Evolutionary conservation across 2,329 filamentous ascomycete species (phyloP).

Genomic region (Colletotrichum navitas): DNA sequence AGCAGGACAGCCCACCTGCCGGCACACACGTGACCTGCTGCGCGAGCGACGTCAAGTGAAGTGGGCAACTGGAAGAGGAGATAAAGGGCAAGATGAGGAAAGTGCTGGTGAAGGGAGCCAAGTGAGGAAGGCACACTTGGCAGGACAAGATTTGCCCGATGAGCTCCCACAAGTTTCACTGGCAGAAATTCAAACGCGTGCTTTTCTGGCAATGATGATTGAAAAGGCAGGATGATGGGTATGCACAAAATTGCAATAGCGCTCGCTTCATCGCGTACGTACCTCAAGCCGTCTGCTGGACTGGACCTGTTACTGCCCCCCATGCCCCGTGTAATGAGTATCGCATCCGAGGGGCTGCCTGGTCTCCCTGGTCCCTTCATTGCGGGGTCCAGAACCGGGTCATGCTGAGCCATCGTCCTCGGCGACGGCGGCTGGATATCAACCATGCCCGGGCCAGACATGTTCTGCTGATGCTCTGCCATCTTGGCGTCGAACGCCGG

Average conservation of each 20-base stretch:
- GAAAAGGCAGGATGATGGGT: neutral
- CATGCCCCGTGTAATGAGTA: conserved; percentile 44
- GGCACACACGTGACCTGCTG: neutral
- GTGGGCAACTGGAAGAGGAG: no score
- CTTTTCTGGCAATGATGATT: neutral
- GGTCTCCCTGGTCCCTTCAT: conserved; percentile 40
- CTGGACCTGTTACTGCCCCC: conserved; percentile 41
- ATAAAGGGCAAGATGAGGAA: neutral
- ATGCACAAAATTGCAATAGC: neutral
- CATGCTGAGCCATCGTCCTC: conserved; percentile 39
- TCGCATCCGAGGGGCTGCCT: conserved; percentile 46
- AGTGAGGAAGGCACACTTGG: neutral
- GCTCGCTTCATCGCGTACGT: conserved; percentile 16
- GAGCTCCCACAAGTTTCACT: neutral
- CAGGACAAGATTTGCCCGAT: neutral
- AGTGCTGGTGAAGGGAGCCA: neutral
- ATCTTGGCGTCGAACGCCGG: conserved; percentile 54
- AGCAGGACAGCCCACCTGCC: neutral
- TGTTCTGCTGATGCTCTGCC: conserved; percentile 43
- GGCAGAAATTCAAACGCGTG: neutral
- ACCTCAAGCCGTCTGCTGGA: conserved; percentile 42
- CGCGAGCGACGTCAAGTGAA: neutral
- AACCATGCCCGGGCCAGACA: conserved; percentile 40
- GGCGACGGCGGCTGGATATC: conserved; percentile 45
- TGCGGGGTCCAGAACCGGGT: conserved; percentile 29